A percentile compares a stretch with the other conserved stretches of the same genome.
These are phyloP conservation scores for Podaxis sp. DNA, from an alignment of 768 basidiomycete species.

Conservation along the genomic window DNA sequence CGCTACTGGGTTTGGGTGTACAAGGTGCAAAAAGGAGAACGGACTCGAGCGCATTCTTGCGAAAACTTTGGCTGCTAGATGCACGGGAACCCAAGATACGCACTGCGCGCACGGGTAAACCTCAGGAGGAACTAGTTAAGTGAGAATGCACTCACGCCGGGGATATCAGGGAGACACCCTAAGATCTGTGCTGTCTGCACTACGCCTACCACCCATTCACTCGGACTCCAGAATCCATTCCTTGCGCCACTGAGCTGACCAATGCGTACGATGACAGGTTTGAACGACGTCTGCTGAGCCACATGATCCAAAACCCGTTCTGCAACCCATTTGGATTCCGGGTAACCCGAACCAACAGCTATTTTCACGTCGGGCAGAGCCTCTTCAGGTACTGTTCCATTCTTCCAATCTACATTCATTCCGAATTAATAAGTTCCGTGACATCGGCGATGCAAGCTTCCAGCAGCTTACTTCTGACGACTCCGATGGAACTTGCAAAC, in stretches of 20 bases:
- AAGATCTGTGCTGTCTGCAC: conserved; percentile 30
- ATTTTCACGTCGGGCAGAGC: conserved; percentile 23
- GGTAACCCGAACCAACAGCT: conserved; percentile 36
- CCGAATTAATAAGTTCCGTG: too few relatives aligned
- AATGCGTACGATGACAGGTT: conserved; percentile 36
- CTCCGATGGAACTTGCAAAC: conserved; percentile 36
- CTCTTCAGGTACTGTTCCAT: conserved; percentile 24
- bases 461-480: conserved; percentile 21
- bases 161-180: conserved; percentile 30
- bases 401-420: conserved; percentile 12
- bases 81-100: conserved; percentile 32
- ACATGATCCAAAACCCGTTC: conserved; percentile 34
- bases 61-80: conserved; percentile 28
- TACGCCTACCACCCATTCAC: conserved; percentile 45
- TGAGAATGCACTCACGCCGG: conserved; percentile 26
- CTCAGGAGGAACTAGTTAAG: not conserved
- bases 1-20: conserved; percentile 26
- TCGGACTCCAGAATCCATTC: conserved; percentile 41
- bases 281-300: conserved; percentile 26
- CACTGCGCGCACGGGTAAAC: conserved; percentile 14
- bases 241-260: conserved; percentile 45
- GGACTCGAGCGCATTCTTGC: conserved; percentile 19
- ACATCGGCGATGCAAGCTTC: not conserved
- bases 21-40: conserved; percentile 23
- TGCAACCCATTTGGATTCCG: conserved; percentile 42